Conservation (phyloP, 768 basidiomycete species). For the Hericium alpestre region DNA sequence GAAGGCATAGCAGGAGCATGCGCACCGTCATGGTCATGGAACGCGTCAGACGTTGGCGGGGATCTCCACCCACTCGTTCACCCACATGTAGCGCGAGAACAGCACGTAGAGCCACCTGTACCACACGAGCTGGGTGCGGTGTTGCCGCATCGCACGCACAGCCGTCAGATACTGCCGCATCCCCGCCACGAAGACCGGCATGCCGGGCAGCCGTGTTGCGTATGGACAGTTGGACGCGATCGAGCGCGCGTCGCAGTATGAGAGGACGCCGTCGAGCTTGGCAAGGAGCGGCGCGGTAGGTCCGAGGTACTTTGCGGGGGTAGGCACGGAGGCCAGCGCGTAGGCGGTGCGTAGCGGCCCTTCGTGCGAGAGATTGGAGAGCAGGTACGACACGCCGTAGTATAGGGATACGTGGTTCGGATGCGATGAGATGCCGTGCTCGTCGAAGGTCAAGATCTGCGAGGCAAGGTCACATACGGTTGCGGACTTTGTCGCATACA, state of each 20-base stretch:
- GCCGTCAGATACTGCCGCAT: conserved; percentile 43
- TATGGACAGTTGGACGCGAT: background rate
- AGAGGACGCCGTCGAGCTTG: conserved; percentile 32
- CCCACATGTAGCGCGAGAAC: conserved; percentile 88
- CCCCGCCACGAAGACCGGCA: conserved; percentile 48
- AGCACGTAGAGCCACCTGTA: conserved; percentile 77
- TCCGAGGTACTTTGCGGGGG: conserved; percentile 51
- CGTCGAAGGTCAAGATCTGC: conserved; percentile 84
- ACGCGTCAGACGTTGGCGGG: background rate
- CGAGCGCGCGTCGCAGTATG: background rate
- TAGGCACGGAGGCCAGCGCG: conserved; percentile 48
- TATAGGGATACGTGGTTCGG: conserved; percentile 77
- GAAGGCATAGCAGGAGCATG: background rate
- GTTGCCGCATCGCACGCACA: conserved; percentile 59
- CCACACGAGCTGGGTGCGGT: conserved; percentile 75
- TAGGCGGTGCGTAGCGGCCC: conserved; percentile 29
- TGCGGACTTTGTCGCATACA: no score
- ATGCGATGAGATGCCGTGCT: conserved; percentile 66
- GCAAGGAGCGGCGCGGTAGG: conserved; percentile 38
- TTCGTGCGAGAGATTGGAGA: conserved; percentile 11
- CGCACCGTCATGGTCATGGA: background rate
- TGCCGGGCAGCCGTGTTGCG: conserved; percentile 5
- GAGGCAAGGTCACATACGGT: background rate
- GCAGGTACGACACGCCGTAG: conserved; percentile 39
- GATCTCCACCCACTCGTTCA: conserved; percentile 69